Base-by-base conservation (phyloP, 2,329 filamentous ascomycete species). In the Botrytis hyacinthi region DNA sequence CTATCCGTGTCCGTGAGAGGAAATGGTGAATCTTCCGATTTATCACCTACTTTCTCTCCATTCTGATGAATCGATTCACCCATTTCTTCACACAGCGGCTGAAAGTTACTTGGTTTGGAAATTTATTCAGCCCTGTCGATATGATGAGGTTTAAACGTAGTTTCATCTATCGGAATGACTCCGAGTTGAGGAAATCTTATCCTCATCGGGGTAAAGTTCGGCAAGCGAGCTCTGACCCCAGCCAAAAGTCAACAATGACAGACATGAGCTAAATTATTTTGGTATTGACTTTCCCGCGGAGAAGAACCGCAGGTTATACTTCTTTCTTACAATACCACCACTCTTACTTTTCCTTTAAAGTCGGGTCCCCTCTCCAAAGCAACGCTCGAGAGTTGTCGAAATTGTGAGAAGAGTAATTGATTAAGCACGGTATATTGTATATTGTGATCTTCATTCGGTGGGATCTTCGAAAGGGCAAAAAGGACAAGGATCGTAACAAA, bases 1-100 rank as follows among this genome's bases (percentile, higher is more conserved):
- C 82, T 87, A 80, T 91, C 89, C 59, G 85, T 82, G 3, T 87
- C 87, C 0, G 88, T 90, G 75, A 91, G 81, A n/a, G 87, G 87
- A 75, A 91, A 91, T 1, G 88, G 86, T 10, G 84, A 68, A 14
- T 79, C 75, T 22, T 76, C 74, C n/a, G 12, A 12, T 61, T 26
- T 26, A 46, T 9, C 37, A 32, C 67, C 42, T 48, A 57, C 22
- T n/a, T 73, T 67, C 22, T 67, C 57, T 57, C 35, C 54, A 22
- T 51, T 69, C 29, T 57, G 51, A 60, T 57, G 65, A 35, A 65
- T 16, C 46, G 54, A 65, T 65, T 70, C 62, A 42, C 48, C 57
- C 62, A 44, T 60, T 59, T 59, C 26, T 66, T 14, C 51, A 22
- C 35, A 62, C 59, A 65, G 74, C 70, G 71, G 73, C 72, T 68